Base-by-base conservation (phyloP, 2,329 filamentous ascomycete genomes). In the Zymoseptoria crescenta region DNA sequence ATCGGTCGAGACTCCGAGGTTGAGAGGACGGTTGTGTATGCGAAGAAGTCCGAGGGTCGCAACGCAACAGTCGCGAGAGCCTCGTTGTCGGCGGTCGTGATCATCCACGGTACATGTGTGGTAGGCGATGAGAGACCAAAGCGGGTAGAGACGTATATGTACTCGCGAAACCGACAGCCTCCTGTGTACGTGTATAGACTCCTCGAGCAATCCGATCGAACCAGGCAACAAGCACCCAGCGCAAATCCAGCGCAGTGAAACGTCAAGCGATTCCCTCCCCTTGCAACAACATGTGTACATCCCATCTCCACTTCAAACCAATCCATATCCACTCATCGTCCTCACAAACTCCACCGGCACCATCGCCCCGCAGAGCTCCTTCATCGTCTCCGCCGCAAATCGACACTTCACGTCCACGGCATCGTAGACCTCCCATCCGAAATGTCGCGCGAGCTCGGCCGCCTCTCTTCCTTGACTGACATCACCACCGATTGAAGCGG, bases 321-420 rank as follows among this genome's bases (percentile, higher is more conserved):
- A n/a, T 16, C 3, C 35, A 45, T 82, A 74, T 24, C 83, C 83
- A 64, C 80, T 82, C 48, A 89, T 88, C 70, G 94, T 77, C 54
- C 89, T 81, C 49, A 94, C 90, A 76, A 95, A 95, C 74, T 89
- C 91, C 74, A 91, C 93, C 28, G 64, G 64, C 58, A 94, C 89
- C 71, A 94, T 94, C 75, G 94, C 89, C 8, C 90, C 90, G 9
- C 93, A 88, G 24, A 95, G 79, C 60, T 92, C 73, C 65, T 89
- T 80, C 57, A 94, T 75, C 54, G 86, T 93, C 75, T 94, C 88
- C 4, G 93, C 89, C 2, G 88, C 92, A 21, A 88, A 92, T 76
- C 91, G 94, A 0, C 89, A 89, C 58, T 86, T 87, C 30, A 91
- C 87, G 73, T 95, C 89, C 24, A 87, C 87, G 19, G 87, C 83